Percentiles rank a stretch among this genome's conserved stretches.
These are phyloP conservation scores for Phyllosticta citriasiana DNA, from an alignment of 2,329 filamentous ascomycete species.

Conservation along the genomic window DNA sequence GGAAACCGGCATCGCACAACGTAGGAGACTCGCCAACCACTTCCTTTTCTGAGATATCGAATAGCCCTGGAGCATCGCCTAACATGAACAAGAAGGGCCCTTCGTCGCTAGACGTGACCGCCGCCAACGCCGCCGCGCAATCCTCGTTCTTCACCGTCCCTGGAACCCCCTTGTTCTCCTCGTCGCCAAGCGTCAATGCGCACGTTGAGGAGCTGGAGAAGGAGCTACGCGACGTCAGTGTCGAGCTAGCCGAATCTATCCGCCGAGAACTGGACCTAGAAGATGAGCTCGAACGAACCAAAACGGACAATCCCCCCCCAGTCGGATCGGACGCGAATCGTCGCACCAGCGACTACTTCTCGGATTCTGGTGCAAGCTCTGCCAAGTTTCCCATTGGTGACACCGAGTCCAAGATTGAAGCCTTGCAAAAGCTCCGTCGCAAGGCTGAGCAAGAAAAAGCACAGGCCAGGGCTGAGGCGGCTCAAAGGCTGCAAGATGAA, in stretches of 20 bases:
- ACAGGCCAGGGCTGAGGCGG: constrained; percentile 72
- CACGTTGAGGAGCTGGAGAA: constrained; percentile 85
- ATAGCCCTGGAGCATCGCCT: constrained; percentile 42
- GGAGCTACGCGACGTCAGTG: constrained; percentile 85
- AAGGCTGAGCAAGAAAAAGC: constrained; percentile 87
- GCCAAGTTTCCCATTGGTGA: constrained; percentile 62
- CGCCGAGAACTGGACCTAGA: constrained; percentile 93
- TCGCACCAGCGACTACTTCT: constrained; percentile 94
- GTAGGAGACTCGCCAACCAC: constrained; percentile 50
- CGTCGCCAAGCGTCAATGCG: constrained; percentile 36
- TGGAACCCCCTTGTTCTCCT: constrained; percentile 36
- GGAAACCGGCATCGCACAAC: constrained; percentile 47
- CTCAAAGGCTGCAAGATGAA: constrained; percentile 80
- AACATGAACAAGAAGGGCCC: constrained; percentile 29
- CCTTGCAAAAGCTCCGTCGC: constrained; percentile 74
- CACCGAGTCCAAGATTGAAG: constrained; percentile 47
- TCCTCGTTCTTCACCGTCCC: constrained; percentile 36
- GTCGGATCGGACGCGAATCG: constrained; percentile 51
- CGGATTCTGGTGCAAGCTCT: constrained; percentile 85
- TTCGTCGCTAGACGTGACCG: constrained; percentile 40
- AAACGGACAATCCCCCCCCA: constrained; percentile 57
- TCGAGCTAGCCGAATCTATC: constrained; percentile 86
- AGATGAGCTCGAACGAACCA: constrained; percentile 80
- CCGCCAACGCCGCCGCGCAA: constrained; percentile 36
- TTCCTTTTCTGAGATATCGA: constrained; percentile 48